These are phyloP conservation scores for Phanerochaete sordida DNA, from an alignment of 768 basidiomycete species.

Conservation along the genomic window DNA sequence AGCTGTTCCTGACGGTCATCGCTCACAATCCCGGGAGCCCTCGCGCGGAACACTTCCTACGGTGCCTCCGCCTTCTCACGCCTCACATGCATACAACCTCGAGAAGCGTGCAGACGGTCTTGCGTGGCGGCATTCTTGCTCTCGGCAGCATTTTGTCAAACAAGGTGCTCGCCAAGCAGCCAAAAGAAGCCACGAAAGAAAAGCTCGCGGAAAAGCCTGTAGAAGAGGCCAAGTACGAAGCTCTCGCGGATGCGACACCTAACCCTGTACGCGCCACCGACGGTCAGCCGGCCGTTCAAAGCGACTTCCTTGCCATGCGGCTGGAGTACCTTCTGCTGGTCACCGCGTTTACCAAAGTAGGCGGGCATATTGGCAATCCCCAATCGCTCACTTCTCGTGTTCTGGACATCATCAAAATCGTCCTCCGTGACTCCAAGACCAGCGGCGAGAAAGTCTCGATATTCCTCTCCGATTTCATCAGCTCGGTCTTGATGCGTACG, in stretches of 20 bases:
- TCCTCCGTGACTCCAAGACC: constrained; percentile 51
- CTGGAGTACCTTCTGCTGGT: constrained; percentile 61
- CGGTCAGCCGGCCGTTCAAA: constrained; percentile 45
- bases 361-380: constrained; percentile 41
- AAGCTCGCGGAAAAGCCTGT: constrained; percentile 22
- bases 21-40: constrained; percentile 66
- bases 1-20: constrained; percentile 75
- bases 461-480: constrained; percentile 53
- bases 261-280: constrained; percentile 23
- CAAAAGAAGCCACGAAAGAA: constrained; percentile 35
- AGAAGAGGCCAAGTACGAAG: constrained; percentile 23
- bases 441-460: constrained; percentile 38
- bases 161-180: constrained; percentile 37
- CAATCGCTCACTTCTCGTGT: constrained; percentile 34
- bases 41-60: constrained; percentile 69
- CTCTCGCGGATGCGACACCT: constrained; percentile 12
- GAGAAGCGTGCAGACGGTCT: constrained; percentile 44
- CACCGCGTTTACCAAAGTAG: constrained; percentile 43
- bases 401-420: constrained; percentile 51
- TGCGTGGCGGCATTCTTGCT: constrained; percentile 69
- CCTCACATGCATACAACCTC: constrained; percentile 59
- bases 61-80: constrained; percentile 52
- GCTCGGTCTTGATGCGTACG: constrained; percentile 45
- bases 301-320: constrained; percentile 56
- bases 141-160: constrained; percentile 51